Percentiles rank a stretch among this genome's conserved stretches.
Evolutionary conservation across 352 stramenopile genomes (phyloP).

Genomic region (Globisporangium heterothallicum): DNA sequence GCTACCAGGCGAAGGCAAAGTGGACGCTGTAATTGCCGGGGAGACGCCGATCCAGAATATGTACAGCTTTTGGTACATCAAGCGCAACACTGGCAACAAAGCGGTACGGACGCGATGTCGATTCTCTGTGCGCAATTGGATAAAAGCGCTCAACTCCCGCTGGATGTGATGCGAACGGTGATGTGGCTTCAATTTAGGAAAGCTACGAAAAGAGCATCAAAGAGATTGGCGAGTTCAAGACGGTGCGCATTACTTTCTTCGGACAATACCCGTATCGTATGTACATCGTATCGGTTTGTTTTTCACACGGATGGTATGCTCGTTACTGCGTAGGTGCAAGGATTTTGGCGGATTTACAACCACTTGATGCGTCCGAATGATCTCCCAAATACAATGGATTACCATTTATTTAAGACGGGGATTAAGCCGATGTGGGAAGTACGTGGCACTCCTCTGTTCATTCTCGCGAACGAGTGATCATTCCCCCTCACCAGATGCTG

Average conservation of each 20-base stretch:
- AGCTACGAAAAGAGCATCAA: conserved; percentile 95
- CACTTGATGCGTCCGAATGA: conserved; percentile 90
- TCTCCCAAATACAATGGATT: conserved; percentile 87
- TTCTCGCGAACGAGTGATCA: no score
- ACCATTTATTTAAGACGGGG: conserved; percentile 91
- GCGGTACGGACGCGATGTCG: no score
- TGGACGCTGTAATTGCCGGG: conserved; percentile 17
- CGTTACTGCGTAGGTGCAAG: conserved; percentile 55
- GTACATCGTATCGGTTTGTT: no score
- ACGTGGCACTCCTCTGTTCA: not conserved
- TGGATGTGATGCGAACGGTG: no score
- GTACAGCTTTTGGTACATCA: conserved; percentile 90
- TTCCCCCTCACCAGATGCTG: no score
- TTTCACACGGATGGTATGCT: conserved; percentile 3
- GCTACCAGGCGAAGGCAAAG: conserved; percentile 31
- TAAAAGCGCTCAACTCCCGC: no score
- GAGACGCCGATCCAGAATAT: conserved; percentile 84
- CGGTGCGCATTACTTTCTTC: no score
- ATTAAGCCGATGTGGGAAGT: conserved; percentile 94
- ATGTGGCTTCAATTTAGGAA: conserved; percentile 45
- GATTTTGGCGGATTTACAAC: conserved; percentile 93
- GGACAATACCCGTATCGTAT: no score
- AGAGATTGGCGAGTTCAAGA: conserved; percentile 89
- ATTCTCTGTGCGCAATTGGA: no score
- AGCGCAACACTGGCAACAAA: conserved; percentile 80